Base-by-base conservation (phyloP, 2,329 filamentous ascomycete genomes). In the Diaporthe sp. region DNA sequence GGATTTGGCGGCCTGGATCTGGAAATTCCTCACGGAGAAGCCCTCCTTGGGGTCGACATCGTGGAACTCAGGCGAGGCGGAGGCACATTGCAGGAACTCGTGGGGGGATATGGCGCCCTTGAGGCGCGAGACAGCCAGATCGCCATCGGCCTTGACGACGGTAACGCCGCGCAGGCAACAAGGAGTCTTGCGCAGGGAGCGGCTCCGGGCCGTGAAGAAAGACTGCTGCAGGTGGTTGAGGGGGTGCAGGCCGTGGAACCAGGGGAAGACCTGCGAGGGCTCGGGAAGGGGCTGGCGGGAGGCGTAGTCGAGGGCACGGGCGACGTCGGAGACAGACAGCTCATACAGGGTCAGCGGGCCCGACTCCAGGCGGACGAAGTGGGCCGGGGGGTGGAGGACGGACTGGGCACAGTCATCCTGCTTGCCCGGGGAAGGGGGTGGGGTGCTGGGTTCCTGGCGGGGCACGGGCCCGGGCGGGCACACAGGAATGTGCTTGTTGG, bases 1-100 rank as follows among this genome's bases (percentile, higher is more conserved):
- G 78, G 94, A 87, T 83, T 99, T 99, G 75, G 94, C 94, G 0
- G 94, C 90, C 84, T 99, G 97, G 53, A 98, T 98, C 80, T 98
- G 96, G 82, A 99, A 99, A 83, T 98, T 98, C 61, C 97, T 92
- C 58, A 98, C 96, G 6, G 95, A 98, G 82, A 98, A 98, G 12
- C 97, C 97, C 78, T 98, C 94, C 74, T 87, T 90, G 1, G 97
- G 97, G 81, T 99, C 97, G 55, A 93, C 90, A 58, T 98, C 94
- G 76, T 95, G 86, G 81, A 99, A 98, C 31, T 92, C 88, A 60
- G 90, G 85, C 22, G 85, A 84, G 3, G 81, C 82, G 3, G 83
- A 82, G 0, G 86, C 79, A 55, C 68, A 76, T 51, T 91, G 88
- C 75, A 98, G 84, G 60, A 98, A 88, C 83, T 98, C 97, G 1